Evolutionary conservation across 75 land plant genomes (phyloP).

Genomic region (Adiantum capillusveneris): DNA sequence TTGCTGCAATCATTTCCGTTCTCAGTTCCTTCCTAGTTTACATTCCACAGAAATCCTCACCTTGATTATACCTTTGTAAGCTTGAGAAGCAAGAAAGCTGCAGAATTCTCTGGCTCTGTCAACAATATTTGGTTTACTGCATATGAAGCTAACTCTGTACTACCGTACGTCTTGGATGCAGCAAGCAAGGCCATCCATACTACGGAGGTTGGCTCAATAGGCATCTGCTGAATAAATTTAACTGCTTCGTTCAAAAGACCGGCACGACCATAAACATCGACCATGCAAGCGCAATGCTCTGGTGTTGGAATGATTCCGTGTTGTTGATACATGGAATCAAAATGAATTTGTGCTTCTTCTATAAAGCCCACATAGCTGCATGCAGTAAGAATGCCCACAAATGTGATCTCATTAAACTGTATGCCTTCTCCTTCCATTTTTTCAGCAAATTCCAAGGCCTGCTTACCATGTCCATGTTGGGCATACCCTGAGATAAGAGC

Average conservation of each 20-base stretch:
- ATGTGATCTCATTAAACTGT: conserved; percentile 27
- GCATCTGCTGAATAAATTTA: conserved; percentile 10
- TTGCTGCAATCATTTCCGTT: no score
- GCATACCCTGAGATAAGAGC: conserved; percentile 36
- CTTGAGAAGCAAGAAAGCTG: conserved; percentile 13
- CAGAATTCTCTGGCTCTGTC: conserved; percentile 16
- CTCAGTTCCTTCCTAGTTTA: no score
- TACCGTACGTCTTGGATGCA: conserved; percentile 14
- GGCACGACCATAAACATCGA: conserved; percentile 15
- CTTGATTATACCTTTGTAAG: not conserved
- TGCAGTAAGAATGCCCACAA: conserved; percentile 28
- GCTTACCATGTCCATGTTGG: conserved; percentile 24
- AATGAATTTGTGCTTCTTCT: conserved; percentile 10
- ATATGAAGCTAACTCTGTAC: conserved; percentile 1
- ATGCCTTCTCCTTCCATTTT: conserved; percentile 21
- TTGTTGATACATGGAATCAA: conserved; percentile 5
- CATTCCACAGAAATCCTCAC: no score
- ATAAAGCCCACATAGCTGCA: conserved; percentile 20
- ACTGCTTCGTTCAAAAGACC: conserved; percentile 12
- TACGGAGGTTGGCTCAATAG: conserved; percentile 12
- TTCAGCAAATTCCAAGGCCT: conserved; percentile 15
- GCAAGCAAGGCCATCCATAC: conserved; percentile 18
- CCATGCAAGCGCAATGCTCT: conserved; percentile 19
- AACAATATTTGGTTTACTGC: conserved; percentile 7
- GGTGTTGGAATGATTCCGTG: conserved; percentile 3